These are phyloP conservation scores for Beauveria varroae DNA, from an alignment of 2,329 filamentous ascomycete genomes.

Conservation along the genomic window DNA sequence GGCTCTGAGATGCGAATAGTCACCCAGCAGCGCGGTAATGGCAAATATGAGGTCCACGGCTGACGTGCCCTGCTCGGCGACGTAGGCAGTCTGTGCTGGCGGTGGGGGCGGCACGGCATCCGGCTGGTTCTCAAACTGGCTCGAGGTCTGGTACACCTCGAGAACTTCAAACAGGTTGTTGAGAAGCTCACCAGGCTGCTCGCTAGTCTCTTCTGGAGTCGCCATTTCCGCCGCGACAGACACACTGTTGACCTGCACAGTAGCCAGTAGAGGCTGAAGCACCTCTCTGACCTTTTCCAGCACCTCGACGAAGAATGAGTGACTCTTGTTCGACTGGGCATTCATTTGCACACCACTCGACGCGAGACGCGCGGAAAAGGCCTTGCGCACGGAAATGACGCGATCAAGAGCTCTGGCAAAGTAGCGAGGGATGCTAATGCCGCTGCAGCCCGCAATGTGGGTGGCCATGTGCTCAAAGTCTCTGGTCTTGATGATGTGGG, in stretches of 20 bases:
- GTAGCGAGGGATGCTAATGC: slow-evolving; percentile 12
- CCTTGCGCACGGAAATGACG: slow-evolving; percentile 15
- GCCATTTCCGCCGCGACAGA: not conserved
- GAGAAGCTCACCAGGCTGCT: not conserved
- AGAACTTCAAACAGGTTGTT: slow-evolving; percentile 13
- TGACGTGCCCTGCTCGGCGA: slow-evolving; percentile 12
- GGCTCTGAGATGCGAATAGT: slow-evolving; percentile 8
- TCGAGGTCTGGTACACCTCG: slow-evolving; percentile 14
- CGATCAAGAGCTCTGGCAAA: slow-evolving; percentile 14
- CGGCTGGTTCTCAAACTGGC: slow-evolving; percentile 15
- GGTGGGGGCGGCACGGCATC: not conserved
- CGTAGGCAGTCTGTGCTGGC: slow-evolving; percentile 6
- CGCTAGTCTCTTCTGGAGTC: not conserved
- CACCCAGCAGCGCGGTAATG: slow-evolving; percentile 9
- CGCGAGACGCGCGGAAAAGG: slow-evolving; percentile 11
- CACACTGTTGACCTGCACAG: not conserved
- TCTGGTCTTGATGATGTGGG: slow-evolving; percentile 12
- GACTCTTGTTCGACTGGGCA: slow-evolving; percentile 3
- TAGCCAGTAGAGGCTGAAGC: slow-evolving; percentile 14
- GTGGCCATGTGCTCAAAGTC: slow-evolving; percentile 17
- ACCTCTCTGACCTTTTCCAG: slow-evolving; percentile 16
- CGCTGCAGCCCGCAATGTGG: slow-evolving; percentile 10
- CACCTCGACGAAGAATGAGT: slow-evolving; percentile 16
- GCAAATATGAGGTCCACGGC: slow-evolving; percentile 12
- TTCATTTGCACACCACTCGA: not conserved